Base-by-base conservation (phyloP, 768 basidiomycete genomes). In the Tulasnella sp. region DNA sequence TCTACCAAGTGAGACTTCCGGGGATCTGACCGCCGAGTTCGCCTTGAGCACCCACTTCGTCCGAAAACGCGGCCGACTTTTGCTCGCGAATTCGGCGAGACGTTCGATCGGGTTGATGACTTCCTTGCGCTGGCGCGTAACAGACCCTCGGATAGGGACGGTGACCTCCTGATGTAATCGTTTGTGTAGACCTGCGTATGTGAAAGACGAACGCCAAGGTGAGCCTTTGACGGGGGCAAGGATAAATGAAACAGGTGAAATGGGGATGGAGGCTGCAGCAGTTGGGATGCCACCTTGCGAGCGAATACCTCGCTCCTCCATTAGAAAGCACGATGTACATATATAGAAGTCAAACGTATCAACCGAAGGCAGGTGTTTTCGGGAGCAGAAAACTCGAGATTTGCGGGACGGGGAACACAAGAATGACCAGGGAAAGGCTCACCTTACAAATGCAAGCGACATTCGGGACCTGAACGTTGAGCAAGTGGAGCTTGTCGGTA, bases 31-130 rank as follows among this genome's bases (percentile, higher is more conserved):
- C 94, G 77, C 96, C 94, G 79, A 96, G 85, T 67, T 93, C 93
- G 81, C 93, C 94, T 80, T 95, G 91, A 3, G 94, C 95, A 31
- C 94, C 94, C 80, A 96, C 94, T 80, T 96, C 94, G 81, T 93
- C 83, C 1, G 94, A n/a, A 93, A 68, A 97, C 91, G 78, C 92
- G 86, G 6, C 90, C 92, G 37, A 92, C 83, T n/a, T 86, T 71
- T 77, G 45, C 31, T 42, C 22, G 71, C 40, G 17, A 67, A 75
- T 72, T 67, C 54, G 3, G 78, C 68, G 25, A 77, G 64, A 67
- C 39, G 54, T 77, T 37, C 31, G 80, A 88, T 90, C 19, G 86
- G 87, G 78, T 45, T 45, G 42, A 45, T 45, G 78, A 90, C 89
- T 77, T 90, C 91, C 84, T 93, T 92, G 79, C 93, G 86, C 81